Evolutionary conservation across 2,329 filamentous ascomycete genomes (phyloP).

Genomic region (Claviceps pazoutovae): DNA sequence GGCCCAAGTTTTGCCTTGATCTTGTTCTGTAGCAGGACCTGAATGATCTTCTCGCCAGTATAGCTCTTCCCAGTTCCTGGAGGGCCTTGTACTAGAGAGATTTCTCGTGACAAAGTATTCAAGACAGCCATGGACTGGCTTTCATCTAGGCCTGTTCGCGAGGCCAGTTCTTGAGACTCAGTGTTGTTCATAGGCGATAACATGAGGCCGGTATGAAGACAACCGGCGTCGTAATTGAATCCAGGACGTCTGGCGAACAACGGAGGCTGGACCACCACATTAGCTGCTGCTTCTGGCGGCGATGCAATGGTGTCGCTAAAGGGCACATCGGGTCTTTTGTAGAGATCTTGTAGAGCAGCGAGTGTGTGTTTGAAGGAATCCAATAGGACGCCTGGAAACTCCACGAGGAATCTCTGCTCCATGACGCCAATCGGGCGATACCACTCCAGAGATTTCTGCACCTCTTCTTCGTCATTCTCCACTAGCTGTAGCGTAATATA

Average conservation of each 20-base stretch:
- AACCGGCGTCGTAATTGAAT: conserved; percentile 35
- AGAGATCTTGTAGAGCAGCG: conserved; percentile 39
- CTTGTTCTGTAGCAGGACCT: conserved; percentile 34
- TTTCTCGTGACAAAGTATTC: conserved; percentile 32
- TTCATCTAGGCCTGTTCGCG: conserved; percentile 34
- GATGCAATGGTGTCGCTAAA: conserved; percentile 34
- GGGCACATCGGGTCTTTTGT: conserved; percentile 27
- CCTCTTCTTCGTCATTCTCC: conserved; percentile 10
- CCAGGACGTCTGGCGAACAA: conserved; percentile 32
- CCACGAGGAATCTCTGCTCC: conserved; percentile 29
- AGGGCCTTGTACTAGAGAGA: conserved; percentile 54
- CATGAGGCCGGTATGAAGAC: conserved; percentile 15
- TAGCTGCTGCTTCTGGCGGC: conserved; percentile 6
- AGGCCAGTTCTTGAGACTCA: conserved; percentile 13
- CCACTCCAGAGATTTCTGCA: conserved; percentile 15
- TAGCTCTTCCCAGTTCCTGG: conserved; percentile 58
- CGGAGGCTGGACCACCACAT: conserved; percentile 27
- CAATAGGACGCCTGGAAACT: conserved; percentile 47
- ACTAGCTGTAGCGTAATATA: conserved; percentile 19
- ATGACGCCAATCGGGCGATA: conserved; percentile 10
- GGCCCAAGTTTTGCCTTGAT: conserved; percentile 28
- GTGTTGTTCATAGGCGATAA: conserved; percentile 9
- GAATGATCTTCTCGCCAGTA: conserved; percentile 44
- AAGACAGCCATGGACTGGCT: conserved; percentile 38
- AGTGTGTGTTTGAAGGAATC: conserved; percentile 45